These are phyloP conservation scores for Zymoseptoria crescenta DNA, from an alignment of 2,329 filamentous ascomycete genomes.

Conservation along the genomic window DNA sequence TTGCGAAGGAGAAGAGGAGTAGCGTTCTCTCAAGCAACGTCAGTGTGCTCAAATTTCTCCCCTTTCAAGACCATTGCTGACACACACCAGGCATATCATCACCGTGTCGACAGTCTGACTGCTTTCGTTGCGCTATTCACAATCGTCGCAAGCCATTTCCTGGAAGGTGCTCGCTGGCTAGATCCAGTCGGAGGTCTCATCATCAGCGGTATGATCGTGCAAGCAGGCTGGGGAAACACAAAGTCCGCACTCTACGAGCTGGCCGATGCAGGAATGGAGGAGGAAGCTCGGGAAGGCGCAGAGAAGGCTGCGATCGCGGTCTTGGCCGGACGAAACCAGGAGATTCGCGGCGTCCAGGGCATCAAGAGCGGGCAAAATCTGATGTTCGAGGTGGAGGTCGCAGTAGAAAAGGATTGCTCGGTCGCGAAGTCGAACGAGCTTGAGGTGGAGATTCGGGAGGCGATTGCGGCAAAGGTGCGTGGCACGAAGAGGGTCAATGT, in stretches of 20 bases:
- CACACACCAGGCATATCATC: slow-evolving; percentile 58
- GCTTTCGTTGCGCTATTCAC: slow-evolving; percentile 86
- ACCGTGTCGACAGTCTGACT: slow-evolving; percentile 91
- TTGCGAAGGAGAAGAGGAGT: slow-evolving; percentile 87
- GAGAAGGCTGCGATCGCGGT: slow-evolving; percentile 54
- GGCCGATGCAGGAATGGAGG: slow-evolving; percentile 81
- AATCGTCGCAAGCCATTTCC: slow-evolving; percentile 80
- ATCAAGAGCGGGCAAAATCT: slow-evolving; percentile 97
- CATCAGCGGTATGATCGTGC: slow-evolving; percentile 89
- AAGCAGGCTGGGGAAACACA: slow-evolving; percentile 82
- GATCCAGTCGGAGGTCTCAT: slow-evolving; percentile 88
- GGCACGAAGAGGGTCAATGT: slow-evolving; percentile 78
- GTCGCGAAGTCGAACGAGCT: slow-evolving; percentile 61
- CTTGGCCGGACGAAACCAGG: slow-evolving; percentile 37
- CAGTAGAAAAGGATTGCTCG: slow-evolving; percentile 68
- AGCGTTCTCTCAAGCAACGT: slow-evolving; percentile 90
- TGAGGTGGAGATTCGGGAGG: slow-evolving; percentile 65
- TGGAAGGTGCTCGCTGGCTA: slow-evolving; percentile 80
- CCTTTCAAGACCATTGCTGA: background rate
- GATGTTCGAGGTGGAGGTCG: slow-evolving; percentile 80
- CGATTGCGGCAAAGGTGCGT: slow-evolving; percentile 67
- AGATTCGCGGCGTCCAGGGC: slow-evolving; percentile 72
- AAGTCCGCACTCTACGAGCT: slow-evolving; percentile 74
- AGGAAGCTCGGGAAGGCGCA: slow-evolving; percentile 69
- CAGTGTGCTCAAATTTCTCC: background rate